A percentile compares a stretch with the other conserved stretches of the same genome.
Conservation (phyloP, 2,329 filamentous ascomycete genomes). For the Thermoascus crustaceus region DNA sequence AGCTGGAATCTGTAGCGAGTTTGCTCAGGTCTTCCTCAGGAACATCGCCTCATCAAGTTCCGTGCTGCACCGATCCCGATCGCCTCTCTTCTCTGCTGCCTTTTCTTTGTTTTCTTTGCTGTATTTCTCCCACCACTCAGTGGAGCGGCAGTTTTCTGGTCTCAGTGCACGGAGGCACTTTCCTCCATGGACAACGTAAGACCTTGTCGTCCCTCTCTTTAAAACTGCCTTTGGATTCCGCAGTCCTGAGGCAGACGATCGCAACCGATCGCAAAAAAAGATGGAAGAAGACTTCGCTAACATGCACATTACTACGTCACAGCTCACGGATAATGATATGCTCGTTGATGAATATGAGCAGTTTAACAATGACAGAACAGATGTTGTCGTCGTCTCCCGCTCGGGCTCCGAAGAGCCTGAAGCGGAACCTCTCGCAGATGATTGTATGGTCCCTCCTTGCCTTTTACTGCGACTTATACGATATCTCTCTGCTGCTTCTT, state of each 20-base stretch:
- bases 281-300: conserved; percentile 16
- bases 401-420: conserved; percentile 50
- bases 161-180: conserved; percentile 27
- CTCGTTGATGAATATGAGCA: conserved; percentile 50
- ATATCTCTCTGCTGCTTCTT: background rate
- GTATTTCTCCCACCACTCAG: conserved; percentile 8
- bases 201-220: conserved; percentile 13
- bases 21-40: conserved; percentile 1
- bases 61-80: background rate
- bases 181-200: conserved; percentile 40
- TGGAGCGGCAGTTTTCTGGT: conserved; percentile 17
- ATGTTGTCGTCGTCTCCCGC: conserved; percentile 55
- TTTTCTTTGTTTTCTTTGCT: conserved; percentile 3
- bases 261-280: background rate
- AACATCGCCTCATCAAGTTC: conserved; percentile 2
- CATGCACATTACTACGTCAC: conserved; percentile 16
- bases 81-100: background rate
- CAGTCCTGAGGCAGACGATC: conserved; percentile 5
- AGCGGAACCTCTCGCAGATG: conserved; percentile 50
- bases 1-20: conserved; percentile 3
- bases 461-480: conserved; percentile 2
- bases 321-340: conserved; percentile 55
- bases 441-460: conserved; percentile 37
- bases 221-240: background rate
- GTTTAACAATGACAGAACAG: conserved; percentile 54